Evolutionary conservation across 108 stramenopile genomes (phyloP), one percentile per base, ranked within the genome.

Genomic region (Cyclotella cryptica): DNA sequence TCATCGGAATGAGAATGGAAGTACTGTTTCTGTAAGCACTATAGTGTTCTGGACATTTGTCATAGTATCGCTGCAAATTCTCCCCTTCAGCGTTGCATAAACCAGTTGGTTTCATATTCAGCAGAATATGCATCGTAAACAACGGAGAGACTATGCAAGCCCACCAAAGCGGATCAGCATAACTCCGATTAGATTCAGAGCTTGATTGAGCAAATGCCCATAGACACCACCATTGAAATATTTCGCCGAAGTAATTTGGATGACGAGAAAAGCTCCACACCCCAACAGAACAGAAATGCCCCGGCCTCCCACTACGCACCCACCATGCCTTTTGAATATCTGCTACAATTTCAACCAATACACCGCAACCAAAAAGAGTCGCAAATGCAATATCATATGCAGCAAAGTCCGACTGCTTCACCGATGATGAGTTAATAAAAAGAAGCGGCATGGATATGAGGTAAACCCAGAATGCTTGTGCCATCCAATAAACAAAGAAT

Each of bases 161-260:
- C 74, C 70, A 82, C 85, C 84, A 84, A 18, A 78, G 66, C 18
- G 68, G 68, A 65, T 86, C 72, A 39, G 69, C 57, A 54, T 68
- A 85, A 28, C 77, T 73, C 9, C 76, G 72, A 26, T 35, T 57
- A 22, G 75, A n/a, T 53, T 61, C 66, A 27, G 75, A 68, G 46
- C 74, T 75, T 19, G 73, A 75, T 55, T 72, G 80, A 10, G 78
- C 60, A 47, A 86, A 84, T 35, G 54, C 63, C 40, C 58, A 85
- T 1, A 86, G 76, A 73, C 80, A 86, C 78, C 87, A 88, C 90
- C 90, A 91, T 72, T 87, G 88, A 27, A 85, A 79, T 17, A 91
- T 91, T 75, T 91, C 90, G 54, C 87, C 90, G 75, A 87, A 86
- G 69, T 91, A 91, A 73, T 91, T 91, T 10, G 88, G 90, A 76